Evolutionary conservation across 805 yeast genomes (phyloP).

Genomic region (Metschnikowia colocasiae): DNA sequence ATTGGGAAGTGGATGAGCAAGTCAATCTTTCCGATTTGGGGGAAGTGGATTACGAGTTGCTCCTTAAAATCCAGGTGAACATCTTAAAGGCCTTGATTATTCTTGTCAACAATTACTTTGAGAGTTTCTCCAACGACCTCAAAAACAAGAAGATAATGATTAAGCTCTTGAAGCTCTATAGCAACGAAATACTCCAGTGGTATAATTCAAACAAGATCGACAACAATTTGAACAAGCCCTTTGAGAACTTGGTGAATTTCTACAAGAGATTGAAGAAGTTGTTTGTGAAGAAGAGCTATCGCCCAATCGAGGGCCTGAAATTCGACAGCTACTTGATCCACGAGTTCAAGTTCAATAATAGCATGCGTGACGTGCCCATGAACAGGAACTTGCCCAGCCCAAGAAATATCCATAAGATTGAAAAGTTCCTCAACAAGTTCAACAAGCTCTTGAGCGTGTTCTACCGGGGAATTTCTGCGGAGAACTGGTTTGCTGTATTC

Average conservation of each 20-base stretch:
- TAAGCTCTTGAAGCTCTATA: conserved; percentile 62
- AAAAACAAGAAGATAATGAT: conserved; percentile 56
- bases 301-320: conserved; percentile 48
- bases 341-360: conserved; percentile 41
- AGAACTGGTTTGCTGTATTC: conserved; percentile 77
- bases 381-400: conserved; percentile 45
- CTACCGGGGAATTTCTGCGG: conserved; percentile 52
- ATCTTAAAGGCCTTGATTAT: conserved; percentile 71
- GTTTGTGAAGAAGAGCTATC: conserved; percentile 66
- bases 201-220: conserved; percentile 42
- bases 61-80: conserved; percentile 77
- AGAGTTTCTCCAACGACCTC: conserved; percentile 69
- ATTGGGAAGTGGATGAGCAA: conserved; percentile 49
- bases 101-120: conserved; percentile 67
- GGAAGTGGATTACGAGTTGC: conserved; percentile 59
- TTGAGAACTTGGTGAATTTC: conserved; percentile 40
- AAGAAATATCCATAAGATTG: conserved; percentile 47
- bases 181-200: conserved; percentile 58
- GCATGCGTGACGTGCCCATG: conserved; percentile 44
- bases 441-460: conserved; percentile 59
- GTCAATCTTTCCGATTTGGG: conserved; percentile 39
- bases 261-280: conserved; percentile 65
- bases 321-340: conserved; percentile 37
- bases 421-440: conserved; percentile 57
- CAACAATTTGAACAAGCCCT: conserved; percentile 29